Evolutionary conservation across 345 rosid species (phyloP), one percentile per base, ranked within the genome.

Genomic region (Citrus medica): DNA sequence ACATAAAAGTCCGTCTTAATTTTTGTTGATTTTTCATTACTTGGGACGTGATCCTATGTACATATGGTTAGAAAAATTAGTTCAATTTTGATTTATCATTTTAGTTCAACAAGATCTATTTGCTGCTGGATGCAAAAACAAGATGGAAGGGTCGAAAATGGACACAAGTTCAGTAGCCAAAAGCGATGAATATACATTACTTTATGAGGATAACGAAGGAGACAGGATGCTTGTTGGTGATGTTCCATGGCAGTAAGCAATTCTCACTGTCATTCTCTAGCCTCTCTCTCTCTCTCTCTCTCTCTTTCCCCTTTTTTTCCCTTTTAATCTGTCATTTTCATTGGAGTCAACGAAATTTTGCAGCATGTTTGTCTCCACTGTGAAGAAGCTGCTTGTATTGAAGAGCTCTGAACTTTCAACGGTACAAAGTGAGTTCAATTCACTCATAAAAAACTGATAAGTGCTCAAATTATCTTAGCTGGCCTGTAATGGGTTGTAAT

Each of bases 151-250:
- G 35, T 61, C 68, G 4, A 70, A 71, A 72, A 61, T 37, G 28
- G 71, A 22, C 27, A 32, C 30, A 48, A 74, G 67, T 65, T 80
- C 77, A 51, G 53, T 60, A 25, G 67, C 76, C 5, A 66, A 35
- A 67, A 64, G 79, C 73, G 75, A 82, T 24, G 87, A 85, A 76
- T 82, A 80, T 48, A 85, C 88, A 59, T 75, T 87, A 37, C 83
- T 85, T 40, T 87, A 87, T 28, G 86, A 87, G 78, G 90, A 87
- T 46, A 87, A 71, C 13, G 90, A 87, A 85, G 90, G 90, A 17
- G 90, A 87, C 78, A 82, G 72, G 79, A 82, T 87, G 28, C 90
- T 87, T 28, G 90, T 85, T 53, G 88, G 90, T 8, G 90, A 87
- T 79, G 85, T 85, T 38, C 90, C 90, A 2, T 87, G 90, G 90